phyloP scores from a whole-genome alignment of 1,284 basidiomycete genomes.

The Omphalotus olearius region DNA sequence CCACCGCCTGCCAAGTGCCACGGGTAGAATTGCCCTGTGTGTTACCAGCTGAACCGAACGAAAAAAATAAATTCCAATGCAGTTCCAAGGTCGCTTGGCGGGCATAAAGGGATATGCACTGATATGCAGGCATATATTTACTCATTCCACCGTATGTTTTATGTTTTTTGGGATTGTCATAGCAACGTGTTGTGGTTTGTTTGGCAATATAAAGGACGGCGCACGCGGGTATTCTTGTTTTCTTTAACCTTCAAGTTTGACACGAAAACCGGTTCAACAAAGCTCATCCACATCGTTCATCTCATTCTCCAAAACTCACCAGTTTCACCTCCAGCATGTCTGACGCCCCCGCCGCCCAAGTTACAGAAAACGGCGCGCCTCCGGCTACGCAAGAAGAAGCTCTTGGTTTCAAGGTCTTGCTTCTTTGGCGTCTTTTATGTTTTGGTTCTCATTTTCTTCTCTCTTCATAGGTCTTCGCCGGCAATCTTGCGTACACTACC shows the following conservation, averaged over 20 bases:
- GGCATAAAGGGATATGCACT: too few relatives aligned
- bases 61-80: too few relatives aligned
- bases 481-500: constrained; percentile 84
- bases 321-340: constrained; percentile 64
- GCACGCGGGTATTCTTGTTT: background rate
- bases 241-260: constrained; percentile 74
- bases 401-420: constrained; percentile 68
- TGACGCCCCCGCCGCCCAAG: constrained; percentile 78
- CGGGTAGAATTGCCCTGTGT: background rate
- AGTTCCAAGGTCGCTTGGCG: too few relatives aligned
- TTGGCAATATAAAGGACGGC: too few relatives aligned
- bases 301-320: constrained; percentile 35
- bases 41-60: too few relatives aligned
- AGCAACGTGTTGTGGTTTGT: too few relatives aligned
- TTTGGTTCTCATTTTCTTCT: constrained; percentile 11
- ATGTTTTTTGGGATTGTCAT: too few relatives aligned
- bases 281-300: constrained; percentile 32
- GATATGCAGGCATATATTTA: too few relatives aligned
- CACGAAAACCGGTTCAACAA: constrained; percentile 77
- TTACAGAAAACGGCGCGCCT: constrained; percentile 74
- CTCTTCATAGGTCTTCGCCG: constrained; percentile 68
- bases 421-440: constrained; percentile 18
- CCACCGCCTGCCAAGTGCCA: background rate
- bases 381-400: constrained; percentile 69
- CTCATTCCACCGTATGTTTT: too few relatives aligned